Evolutionary conservation across 768 basidiomycete genomes (phyloP), one percentile per base, ranked within the genome.

Genomic region (Trametes cingulata): DNA sequence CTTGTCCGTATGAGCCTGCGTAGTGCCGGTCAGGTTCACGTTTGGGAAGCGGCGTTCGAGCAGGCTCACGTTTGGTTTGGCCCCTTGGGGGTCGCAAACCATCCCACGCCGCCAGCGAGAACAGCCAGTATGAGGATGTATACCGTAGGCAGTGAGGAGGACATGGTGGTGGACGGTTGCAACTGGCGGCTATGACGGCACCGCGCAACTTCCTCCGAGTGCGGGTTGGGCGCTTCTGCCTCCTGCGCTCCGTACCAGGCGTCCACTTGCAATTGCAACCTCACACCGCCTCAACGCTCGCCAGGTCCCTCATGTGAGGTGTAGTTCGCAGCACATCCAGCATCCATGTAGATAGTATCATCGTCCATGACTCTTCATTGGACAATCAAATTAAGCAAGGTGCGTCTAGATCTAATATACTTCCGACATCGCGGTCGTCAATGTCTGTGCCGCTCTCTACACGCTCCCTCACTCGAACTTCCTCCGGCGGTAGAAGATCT

Each of bases 41-140:
- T 61, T 24, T 52, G 8, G 17, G 48, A 14, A n/a, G n/a, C n/a
- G 29, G 29, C 10, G 4, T 33, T 33, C 29, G 13, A n/a, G 19
- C n/a, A 41, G 14, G 61, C 90, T 65, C 71, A 96, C 95, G 88
- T 89, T 78, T 97, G 95, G 57, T 95, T 84, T 27, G 90, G 84
- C 2, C 96, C 95, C 69, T 95, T 96, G 0, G 90, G 93, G 0
- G 85, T 82, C 60, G 87, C 82, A 27, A 93, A 73, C 73, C 85
- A 91, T 3, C 83, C 78, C 25, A 77, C 78, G 1, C 79, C 75
- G 78, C 88, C 91, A 12, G 93, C 77, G 0, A 77, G 88, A 17
- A 83, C 71, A 17, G 87, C 82, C 42, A 91, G 71, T 42, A 86
- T 81, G 47, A 93, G 80, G 53, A 90, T 71, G 67, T 91, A 73